phyloP scores from a whole-genome alignment of 1,139 yeast species.

The Geotrichum phurueaensis region DNA sequence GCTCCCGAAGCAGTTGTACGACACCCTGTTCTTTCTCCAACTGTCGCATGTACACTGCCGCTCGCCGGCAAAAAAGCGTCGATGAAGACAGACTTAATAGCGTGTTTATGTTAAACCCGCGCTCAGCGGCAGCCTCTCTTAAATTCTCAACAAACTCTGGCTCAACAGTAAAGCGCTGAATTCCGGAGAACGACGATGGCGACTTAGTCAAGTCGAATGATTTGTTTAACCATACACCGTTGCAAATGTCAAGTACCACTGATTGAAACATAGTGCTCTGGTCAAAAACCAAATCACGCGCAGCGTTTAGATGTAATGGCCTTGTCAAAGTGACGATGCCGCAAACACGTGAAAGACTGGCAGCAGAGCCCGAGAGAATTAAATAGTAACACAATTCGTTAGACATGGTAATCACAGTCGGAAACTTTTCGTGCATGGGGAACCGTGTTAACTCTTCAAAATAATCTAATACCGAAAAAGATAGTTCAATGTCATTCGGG shows the following conservation, averaged over 20 bases:
- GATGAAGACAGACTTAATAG: conserved; percentile 11
- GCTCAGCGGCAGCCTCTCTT: conserved; percentile 1
- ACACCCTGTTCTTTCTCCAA: conserved; percentile 43
- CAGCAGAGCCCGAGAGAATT: conserved; percentile 41
- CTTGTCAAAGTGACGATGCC: conserved; percentile 46
- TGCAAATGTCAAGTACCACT: conserved; percentile 14
- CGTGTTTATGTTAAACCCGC: background rate
- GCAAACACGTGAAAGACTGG: conserved; percentile 45
- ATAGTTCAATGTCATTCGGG: conserved; percentile 22
- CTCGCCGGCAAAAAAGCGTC: conserved; percentile 29
- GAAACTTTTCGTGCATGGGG: conserved; percentile 25
- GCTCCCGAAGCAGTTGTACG: conserved; percentile 43
- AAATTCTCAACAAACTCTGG: conserved; percentile 7
- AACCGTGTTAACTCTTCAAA: conserved; percentile 26
- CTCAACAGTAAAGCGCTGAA: conserved; percentile 5
- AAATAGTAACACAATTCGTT: conserved; percentile 39
- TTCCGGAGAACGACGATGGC: background rate
- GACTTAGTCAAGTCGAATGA: conserved; percentile 10
- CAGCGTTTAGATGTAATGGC: conserved; percentile 26
- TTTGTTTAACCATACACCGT: conserved; percentile 17
- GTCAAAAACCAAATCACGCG: conserved; percentile 31
- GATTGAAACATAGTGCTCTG: conserved; percentile 14
- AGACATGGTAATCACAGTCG: conserved; percentile 37
- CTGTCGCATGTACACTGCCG: conserved; percentile 43
- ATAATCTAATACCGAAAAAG: conserved; percentile 23